Percentiles rank a stretch among this genome's conserved stretches.
These are phyloP conservation scores for Aquanectria penicillioides DNA, from an alignment of 2,329 filamentous ascomycete species.

Conservation along the genomic window DNA sequence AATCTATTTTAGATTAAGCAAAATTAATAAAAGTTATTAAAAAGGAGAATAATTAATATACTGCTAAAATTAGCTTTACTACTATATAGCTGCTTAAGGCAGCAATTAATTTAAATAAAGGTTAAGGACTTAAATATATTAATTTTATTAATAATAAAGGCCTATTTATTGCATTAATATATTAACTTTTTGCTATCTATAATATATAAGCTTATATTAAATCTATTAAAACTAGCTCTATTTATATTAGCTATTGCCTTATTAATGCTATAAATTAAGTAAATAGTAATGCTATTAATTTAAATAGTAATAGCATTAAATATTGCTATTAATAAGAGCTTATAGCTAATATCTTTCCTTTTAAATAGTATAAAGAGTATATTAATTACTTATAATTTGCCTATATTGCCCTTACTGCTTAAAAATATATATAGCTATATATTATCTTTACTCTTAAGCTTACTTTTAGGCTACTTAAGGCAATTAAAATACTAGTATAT, in stretches of 20 bases:
- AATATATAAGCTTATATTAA: background rate
- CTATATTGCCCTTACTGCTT: background rate
- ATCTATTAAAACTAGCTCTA: no score
- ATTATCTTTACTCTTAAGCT: no score
- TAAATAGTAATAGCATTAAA: background rate
- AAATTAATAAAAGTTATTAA: background rate
- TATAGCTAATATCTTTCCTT: conserved; percentile 1
- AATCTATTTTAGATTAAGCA: background rate
- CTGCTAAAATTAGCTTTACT: background rate
- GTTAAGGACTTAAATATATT: background rate
- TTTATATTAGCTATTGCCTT: background rate
- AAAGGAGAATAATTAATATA: background rate
- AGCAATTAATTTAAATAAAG: background rate
- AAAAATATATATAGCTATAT: conserved; percentile 1
- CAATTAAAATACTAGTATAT: conserved; percentile 4
- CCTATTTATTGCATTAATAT: background rate
- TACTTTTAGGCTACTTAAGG: no score
- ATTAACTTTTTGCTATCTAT: background rate
- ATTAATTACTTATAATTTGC: conserved; percentile 7
- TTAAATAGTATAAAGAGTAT: background rate
- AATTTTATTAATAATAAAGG: background rate
- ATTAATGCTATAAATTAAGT: conserved; percentile 3
- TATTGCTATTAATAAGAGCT: background rate
- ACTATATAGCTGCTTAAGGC: background rate
- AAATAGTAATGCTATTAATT: conserved; percentile 7